Evolutionary conservation across 2,329 filamentous ascomycete species (phyloP).

Genomic region (Fusarium piperis): DNA sequence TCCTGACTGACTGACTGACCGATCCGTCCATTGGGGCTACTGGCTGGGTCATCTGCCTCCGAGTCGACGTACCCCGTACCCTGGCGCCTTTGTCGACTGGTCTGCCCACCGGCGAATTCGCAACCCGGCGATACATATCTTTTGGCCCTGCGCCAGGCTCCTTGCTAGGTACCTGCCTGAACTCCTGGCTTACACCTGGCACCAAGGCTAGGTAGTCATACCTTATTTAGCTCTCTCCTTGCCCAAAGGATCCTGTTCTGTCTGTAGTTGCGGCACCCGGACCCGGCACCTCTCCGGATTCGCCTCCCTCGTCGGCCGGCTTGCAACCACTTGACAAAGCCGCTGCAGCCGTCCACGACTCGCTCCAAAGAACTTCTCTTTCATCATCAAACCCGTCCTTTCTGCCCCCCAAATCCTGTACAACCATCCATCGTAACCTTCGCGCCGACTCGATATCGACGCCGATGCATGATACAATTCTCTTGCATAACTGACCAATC

Average conservation of each 20-base stretch:
- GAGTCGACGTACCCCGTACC: conserved; percentile 27
- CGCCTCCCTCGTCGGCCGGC: conserved; percentile 36
- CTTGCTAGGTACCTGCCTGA: conserved; percentile 9
- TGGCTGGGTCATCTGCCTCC: conserved; percentile 35
- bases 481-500: conserved; percentile 29
- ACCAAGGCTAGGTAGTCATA: conserved; percentile 5
- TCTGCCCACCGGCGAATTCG: conserved; percentile 32
- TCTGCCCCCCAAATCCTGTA: conserved; percentile 9
- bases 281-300: conserved; percentile 37
- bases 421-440: conserved; percentile 11
- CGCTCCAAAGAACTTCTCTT: conserved; percentile 20
- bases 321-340: conserved; percentile 32
- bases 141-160: conserved; percentile 3
- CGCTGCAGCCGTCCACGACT: conserved; percentile 30
- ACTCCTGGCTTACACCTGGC: conserved; percentile 15
- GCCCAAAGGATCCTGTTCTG: conserved; percentile 8
- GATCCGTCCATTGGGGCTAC: conserved; percentile 29
- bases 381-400: conserved; percentile 13
- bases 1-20: conserved; percentile 15
- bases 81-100: conserved; percentile 29
- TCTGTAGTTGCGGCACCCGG: conserved; percentile 32
- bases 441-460: conserved; percentile 16
- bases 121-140: conserved; percentile 27
- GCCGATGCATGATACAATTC: conserved; percentile 34
- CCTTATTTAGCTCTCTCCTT: conserved; percentile 24